Evolutionary conservation across 768 basidiomycete species (phyloP).

Genomic region (Leccinum fibrillosum): DNA sequence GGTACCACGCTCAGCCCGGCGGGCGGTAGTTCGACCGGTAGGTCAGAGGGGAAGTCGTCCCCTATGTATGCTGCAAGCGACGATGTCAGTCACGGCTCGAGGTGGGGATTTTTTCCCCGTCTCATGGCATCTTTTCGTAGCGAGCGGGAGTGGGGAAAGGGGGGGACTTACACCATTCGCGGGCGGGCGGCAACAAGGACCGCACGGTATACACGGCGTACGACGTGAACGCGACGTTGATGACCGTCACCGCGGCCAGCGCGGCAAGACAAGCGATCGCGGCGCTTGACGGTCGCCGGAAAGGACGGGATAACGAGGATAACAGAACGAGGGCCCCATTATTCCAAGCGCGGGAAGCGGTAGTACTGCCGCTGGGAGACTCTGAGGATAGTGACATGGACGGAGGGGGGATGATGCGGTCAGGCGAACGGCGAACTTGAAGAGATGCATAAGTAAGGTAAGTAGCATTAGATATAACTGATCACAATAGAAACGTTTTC

Average conservation of each 20-base stretch:
- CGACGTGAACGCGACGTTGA: conserved; percentile 21
- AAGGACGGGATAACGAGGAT: background rate
- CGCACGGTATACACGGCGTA: conserved; percentile 15
- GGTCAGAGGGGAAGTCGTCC: conserved; percentile 30
- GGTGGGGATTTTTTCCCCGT: background rate
- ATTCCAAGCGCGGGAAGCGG: background rate
- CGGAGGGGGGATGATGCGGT: background rate
- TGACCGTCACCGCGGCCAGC: conserved; percentile 20
- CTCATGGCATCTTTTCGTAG: background rate
- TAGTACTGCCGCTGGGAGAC: background rate
- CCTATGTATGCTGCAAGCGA: conserved; percentile 26
- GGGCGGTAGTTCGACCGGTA: conserved; percentile 28
- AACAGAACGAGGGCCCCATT: background rate
- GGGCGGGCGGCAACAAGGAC: conserved; percentile 13
- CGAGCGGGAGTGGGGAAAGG: no score
- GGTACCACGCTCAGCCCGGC: conserved; percentile 27
- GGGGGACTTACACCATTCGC: conserved; percentile 23
- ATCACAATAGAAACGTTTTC: background rate
- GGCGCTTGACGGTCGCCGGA: background rate
- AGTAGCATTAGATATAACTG: background rate
- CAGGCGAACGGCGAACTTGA: background rate
- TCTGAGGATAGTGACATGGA: background rate
- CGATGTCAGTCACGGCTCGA: background rate
- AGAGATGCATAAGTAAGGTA: background rate
- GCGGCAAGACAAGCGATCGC: conserved; percentile 14